Conservation (phyloP, 2,329 filamentous ascomycete genomes). For the Diaporthe vexans region DNA sequence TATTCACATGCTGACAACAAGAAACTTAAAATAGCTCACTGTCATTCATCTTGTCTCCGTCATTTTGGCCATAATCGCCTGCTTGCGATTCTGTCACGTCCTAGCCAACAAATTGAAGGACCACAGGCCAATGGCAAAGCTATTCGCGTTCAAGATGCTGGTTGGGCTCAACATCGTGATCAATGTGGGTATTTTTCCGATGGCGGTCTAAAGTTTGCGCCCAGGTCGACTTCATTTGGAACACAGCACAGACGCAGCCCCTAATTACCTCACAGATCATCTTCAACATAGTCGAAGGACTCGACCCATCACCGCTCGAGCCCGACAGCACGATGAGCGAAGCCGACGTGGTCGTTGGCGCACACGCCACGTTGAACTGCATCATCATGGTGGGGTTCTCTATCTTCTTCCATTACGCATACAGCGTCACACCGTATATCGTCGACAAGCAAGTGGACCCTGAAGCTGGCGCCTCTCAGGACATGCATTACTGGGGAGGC, state of each 20-base stretch:
- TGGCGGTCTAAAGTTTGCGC: neutral
- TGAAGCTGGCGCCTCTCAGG: neutral
- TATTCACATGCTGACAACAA: too few species aligned
- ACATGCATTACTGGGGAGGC: neutral
- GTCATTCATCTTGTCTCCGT: too few species aligned
- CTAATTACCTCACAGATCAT: neutral
- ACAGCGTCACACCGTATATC: neutral
- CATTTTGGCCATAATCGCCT: too few species aligned
- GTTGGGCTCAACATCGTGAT: neutral
- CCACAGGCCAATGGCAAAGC: too few species aligned
- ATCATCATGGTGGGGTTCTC: neutral
- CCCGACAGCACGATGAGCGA: neutral
- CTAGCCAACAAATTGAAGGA: too few species aligned
- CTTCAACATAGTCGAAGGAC: neutral
- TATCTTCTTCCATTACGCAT: neutral
- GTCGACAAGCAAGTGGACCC: neutral
- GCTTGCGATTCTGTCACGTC: too few species aligned
- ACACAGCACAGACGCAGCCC: neutral
- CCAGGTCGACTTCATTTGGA: neutral
- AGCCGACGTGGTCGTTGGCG: neutral
- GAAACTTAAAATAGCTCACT: too few species aligned
- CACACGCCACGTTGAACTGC: neutral
- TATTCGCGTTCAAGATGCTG: too few species aligned
- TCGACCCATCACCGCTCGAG: neutral
- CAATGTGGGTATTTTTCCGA: neutral